Conservation (phyloP, 768 basidiomycete genomes). For the Lanmaoa pseudosensibilis region DNA sequence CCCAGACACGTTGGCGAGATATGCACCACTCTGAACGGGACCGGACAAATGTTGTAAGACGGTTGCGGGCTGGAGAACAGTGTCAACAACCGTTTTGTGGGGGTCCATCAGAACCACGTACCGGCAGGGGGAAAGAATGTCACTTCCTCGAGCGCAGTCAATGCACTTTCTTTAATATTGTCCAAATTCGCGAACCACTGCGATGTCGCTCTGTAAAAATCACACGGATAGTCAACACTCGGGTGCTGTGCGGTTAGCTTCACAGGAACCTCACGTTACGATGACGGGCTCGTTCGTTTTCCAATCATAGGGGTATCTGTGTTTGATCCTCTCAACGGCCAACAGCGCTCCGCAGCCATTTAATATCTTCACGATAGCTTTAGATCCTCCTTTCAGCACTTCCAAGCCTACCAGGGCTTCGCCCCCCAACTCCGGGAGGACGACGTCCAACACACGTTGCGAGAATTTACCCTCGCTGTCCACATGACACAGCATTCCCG, state of each 20-base stretch:
- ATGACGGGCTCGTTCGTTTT: slow-evolving; percentile 92
- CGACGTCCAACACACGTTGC: slow-evolving; percentile 51
- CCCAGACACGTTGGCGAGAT: slow-evolving; percentile 96
- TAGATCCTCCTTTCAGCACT: slow-evolving; percentile 73
- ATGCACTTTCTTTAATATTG: slow-evolving; percentile 73
- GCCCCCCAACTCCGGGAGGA: slow-evolving; percentile 39
- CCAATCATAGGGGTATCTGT: slow-evolving; percentile 97
- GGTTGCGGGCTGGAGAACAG: slow-evolving; percentile 63
- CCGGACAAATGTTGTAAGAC: slow-evolving; percentile 83
- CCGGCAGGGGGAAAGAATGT: slow-evolving; percentile 75
- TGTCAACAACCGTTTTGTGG: neutral
- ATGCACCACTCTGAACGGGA: slow-evolving; percentile 99
- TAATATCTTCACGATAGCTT: slow-evolving; percentile 63
- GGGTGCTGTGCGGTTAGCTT: neutral
- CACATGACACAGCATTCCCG: slow-evolving; percentile 76
- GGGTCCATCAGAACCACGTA: slow-evolving; percentile 38
- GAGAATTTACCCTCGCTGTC: slow-evolving; percentile 75
- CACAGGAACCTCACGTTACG: slow-evolving; percentile 59
- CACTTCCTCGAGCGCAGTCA: slow-evolving; percentile 67
- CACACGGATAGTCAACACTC: neutral
- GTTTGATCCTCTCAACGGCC: slow-evolving; percentile 69
- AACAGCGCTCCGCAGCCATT: slow-evolving; percentile 52
- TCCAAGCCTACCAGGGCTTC: slow-evolving; percentile 62
- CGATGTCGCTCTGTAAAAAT: slow-evolving; percentile 68
- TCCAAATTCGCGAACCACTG: slow-evolving; percentile 98